A percentile compares a stretch with the other conserved stretches of the same genome.
phyloP scores from a whole-genome alignment of 345 rosid genomes.

The Kernera saxatilis region DNA sequence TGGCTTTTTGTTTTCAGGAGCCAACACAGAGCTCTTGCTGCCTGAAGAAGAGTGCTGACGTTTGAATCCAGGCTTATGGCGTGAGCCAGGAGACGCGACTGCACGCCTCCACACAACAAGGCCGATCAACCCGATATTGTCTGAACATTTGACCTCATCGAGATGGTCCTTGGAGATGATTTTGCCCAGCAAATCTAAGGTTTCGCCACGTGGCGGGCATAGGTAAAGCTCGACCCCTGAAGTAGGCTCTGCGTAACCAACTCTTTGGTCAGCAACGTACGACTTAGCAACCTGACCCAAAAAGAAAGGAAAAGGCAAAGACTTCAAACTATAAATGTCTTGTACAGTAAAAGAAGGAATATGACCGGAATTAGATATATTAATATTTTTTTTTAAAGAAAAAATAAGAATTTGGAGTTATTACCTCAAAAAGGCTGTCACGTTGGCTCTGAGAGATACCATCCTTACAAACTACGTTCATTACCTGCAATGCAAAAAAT shows the following conservation, averaged over 20 bases:
- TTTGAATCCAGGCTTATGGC: slow-evolving; percentile 35
- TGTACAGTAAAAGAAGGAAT: background rate
- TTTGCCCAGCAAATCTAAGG: slow-evolving; percentile 55
- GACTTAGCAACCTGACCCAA: slow-evolving; percentile 59
- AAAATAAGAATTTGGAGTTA: background rate
- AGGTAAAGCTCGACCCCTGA: slow-evolving; percentile 80
- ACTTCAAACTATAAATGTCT: slow-evolving; percentile 7
- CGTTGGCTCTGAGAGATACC: slow-evolving; percentile 52
- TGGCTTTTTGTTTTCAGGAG: slow-evolving; percentile 12
- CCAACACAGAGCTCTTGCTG: slow-evolving; percentile 10
- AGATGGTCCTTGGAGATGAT: slow-evolving; percentile 65
- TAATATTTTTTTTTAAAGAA: background rate
- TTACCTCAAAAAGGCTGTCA: slow-evolving; percentile 61
- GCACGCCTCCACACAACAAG: slow-evolving; percentile 86
- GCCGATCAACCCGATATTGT: slow-evolving; percentile 67
- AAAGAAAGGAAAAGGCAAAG: background rate
- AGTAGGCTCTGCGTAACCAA: slow-evolving; percentile 82
- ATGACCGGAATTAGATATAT: background rate
- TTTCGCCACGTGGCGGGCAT: slow-evolving; percentile 63
- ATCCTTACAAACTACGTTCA: slow-evolving; percentile 64
- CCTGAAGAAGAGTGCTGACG: slow-evolving; percentile 33
- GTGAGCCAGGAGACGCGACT: slow-evolving; percentile 45
- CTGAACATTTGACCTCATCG: slow-evolving; percentile 51
- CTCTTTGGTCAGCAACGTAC: slow-evolving; percentile 65
- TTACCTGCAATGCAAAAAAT: slow-evolving; percentile 47